Percentiles rank a stretch among this genome's conserved stretches.
Conservation (phyloP, 2,329 filamentous ascomycete species). For the Colletotrichum lupini region DNA sequence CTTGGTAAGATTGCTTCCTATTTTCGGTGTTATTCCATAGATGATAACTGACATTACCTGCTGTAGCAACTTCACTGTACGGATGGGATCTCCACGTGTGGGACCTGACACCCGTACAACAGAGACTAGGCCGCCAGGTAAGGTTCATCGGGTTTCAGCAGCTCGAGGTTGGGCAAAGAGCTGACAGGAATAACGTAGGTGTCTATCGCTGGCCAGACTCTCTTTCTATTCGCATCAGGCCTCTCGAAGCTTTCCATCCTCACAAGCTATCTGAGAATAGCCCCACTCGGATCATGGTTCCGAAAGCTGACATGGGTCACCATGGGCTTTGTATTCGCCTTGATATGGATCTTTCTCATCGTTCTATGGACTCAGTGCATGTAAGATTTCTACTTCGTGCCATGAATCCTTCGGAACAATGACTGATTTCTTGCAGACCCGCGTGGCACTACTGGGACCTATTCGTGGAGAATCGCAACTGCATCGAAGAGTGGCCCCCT, state of each 20-base stretch:
- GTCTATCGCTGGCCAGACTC: slow-evolving; percentile 51
- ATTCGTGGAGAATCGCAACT: slow-evolving; percentile 36
- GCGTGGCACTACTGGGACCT: slow-evolving; percentile 44
- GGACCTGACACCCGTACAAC: slow-evolving; percentile 44
- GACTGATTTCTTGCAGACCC: slow-evolving; percentile 23
- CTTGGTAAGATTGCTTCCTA: slow-evolving; percentile 34
- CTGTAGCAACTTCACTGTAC: slow-evolving; percentile 44
- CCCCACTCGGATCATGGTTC: slow-evolving; percentile 46
- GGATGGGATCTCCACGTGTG: slow-evolving; percentile 53
- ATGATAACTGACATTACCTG: background rate
- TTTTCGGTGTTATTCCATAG: no score
- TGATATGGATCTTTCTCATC: slow-evolving; percentile 46
- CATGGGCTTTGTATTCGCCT: slow-evolving; percentile 42
- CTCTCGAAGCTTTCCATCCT: slow-evolving; percentile 54
- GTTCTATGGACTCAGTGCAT: slow-evolving; percentile 51
- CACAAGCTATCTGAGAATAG: slow-evolving; percentile 53
- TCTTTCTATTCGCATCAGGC: slow-evolving; percentile 51
- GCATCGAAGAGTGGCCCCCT: slow-evolving; percentile 43
- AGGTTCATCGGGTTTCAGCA: no score
- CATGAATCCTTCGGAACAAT: background rate
- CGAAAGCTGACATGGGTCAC: slow-evolving; percentile 44
- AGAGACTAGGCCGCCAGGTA: slow-evolving; percentile 41
- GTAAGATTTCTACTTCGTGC: slow-evolving; percentile 35
- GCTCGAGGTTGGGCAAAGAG: background rate
- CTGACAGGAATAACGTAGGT: slow-evolving; percentile 41